phyloP scores from a whole-genome alignment of 2,329 filamentous ascomycete genomes.

The Ilyonectria mors-panacis region DNA sequence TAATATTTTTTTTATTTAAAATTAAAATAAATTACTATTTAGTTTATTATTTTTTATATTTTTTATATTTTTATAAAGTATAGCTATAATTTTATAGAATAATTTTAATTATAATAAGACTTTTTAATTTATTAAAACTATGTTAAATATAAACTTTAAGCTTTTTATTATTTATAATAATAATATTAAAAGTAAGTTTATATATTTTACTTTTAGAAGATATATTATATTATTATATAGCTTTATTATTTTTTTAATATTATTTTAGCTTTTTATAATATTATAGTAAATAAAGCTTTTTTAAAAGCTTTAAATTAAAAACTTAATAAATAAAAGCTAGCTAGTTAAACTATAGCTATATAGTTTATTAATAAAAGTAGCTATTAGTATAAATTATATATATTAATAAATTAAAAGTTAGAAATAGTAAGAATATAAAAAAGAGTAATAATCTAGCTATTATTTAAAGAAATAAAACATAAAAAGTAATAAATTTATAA shows the following conservation, averaged over 20 bases:
- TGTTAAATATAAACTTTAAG: constrained; percentile 9
- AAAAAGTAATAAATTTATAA: too few relatives aligned
- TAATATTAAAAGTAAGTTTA: constrained; percentile 3
- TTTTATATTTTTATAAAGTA: not conserved
- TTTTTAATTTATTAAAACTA: constrained; percentile 5
- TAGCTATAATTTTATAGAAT: not conserved
- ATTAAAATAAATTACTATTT: not conserved
- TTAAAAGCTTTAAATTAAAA: too few relatives aligned
- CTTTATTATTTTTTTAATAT: constrained; percentile 36
- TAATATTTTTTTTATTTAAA: not conserved
- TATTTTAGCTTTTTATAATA: constrained; percentile 17
- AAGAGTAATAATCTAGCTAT: too few relatives aligned
- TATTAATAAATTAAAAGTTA: too few relatives aligned
- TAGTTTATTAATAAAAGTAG: too few relatives aligned
- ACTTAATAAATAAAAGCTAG: too few relatives aligned
- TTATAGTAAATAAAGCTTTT: too few relatives aligned
- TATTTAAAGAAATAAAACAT: too few relatives aligned
- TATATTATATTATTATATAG: constrained; percentile 33
- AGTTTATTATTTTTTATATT: not conserved
- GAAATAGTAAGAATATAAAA: too few relatives aligned
- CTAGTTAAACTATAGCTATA: too few relatives aligned
- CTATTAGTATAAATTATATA: too few relatives aligned
- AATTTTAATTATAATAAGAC: constrained; percentile 4
- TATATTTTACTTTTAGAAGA: constrained; percentile 11
- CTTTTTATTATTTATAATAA: constrained; percentile 8